Conservation (phyloP, 2,329 filamentous ascomycete genomes). For the Stenocarpella maydis region DNA sequence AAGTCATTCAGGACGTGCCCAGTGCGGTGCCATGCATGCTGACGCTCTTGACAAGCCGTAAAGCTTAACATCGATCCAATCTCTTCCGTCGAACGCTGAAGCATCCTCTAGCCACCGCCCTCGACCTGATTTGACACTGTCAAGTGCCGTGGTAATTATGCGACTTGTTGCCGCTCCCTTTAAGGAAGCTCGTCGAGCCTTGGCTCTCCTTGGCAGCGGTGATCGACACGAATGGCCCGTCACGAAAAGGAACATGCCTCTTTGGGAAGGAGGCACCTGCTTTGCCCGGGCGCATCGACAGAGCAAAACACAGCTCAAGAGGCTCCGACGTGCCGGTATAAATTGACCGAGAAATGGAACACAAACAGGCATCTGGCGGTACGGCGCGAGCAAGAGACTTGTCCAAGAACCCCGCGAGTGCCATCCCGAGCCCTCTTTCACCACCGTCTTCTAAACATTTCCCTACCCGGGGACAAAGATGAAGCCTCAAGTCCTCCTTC, state of each 20-base stretch:
- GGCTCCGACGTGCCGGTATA: neutral
- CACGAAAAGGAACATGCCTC: conserved; percentile 10
- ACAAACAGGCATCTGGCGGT: neutral
- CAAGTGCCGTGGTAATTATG: neutral
- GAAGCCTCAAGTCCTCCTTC: conserved; percentile 1
- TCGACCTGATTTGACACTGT: too few relatives aligned
- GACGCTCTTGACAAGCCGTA: too few relatives aligned
- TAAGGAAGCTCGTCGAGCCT: conserved; percentile 15
- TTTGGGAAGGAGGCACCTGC: conserved; percentile 12
- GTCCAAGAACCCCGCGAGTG: neutral
- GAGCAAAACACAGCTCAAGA: neutral
- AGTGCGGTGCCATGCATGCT: too few relatives aligned
- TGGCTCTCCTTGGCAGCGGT: conserved; percentile 21
- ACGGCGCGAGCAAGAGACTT: neutral
- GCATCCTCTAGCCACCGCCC: too few relatives aligned
- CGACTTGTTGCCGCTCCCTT: neutral
- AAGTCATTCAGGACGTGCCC: too few relatives aligned
- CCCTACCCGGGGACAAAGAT: neutral
- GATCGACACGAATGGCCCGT: conserved; percentile 12
- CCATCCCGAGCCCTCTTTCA: neutral
- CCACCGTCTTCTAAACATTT: neutral
- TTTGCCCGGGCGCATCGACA: neutral
- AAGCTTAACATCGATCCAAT: too few relatives aligned
- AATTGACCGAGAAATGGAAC: neutral
- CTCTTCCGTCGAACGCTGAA: too few relatives aligned